Base-by-base conservation (phyloP, 2,329 filamentous ascomycete species). In the Paecilomyces sp. region DNA sequence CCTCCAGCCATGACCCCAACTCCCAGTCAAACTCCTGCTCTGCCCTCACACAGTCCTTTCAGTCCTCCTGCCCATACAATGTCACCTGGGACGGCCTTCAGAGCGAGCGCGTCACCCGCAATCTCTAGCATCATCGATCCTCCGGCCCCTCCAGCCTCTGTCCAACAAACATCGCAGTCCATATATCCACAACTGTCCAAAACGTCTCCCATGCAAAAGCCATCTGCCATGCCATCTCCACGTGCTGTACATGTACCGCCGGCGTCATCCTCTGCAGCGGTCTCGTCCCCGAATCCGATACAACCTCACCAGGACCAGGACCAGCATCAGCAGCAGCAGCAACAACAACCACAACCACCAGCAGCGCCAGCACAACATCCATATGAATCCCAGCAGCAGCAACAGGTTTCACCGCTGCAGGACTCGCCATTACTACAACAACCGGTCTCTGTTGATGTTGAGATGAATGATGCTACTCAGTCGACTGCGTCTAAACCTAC, bases 91-190 rank as follows among this genome's bases (percentile, higher is more conserved):
- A 80, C 63, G 77, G 66, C 68, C 22, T 77, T 89, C 74, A 85
- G 89, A 58, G 89, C 90, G n/a, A 93, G 90, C 71, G 89, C 89
- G 47, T 97, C 93, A 3, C 92, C 93, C 1, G 93, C 93, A 2
- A 96, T 97, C 66, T 88, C 91, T 5, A 96, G 91, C 75, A 83
- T 97, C 60, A 90, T 97, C 56, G 91, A 96, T 66, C 89, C 88
- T 34, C 83, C 83, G 1, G 73, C 67, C 50, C 67, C 56, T 58
- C 70, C 73, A 66, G 69, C 65, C 67, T 70, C 69, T 74, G 68
- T 58, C 30, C 61, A 59, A 8, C 68, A 71, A 33, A 56, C 57
- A 18, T 18, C 41, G 41, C 41, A 47, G 2, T 18, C 41, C 18
- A 47, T 47, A n/a, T 47, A 47, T n/a, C 18, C 41, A 18, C 71